Evolutionary conservation across 257 asterid genomes (phyloP).

Genomic region (Marsdenia floribunda): DNA sequence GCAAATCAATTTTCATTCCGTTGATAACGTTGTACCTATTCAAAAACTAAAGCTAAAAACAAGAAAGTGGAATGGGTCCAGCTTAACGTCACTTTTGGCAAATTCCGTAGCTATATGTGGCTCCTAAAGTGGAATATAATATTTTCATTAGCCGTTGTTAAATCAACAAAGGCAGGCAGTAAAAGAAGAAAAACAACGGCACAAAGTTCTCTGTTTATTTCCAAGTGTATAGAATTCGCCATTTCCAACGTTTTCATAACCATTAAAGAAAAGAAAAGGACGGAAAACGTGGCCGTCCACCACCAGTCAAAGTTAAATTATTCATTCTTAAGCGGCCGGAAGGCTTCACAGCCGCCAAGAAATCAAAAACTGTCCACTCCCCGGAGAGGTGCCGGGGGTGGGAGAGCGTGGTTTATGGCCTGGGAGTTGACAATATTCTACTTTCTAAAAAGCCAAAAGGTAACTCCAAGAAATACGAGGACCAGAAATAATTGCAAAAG

Average conservation of each 20-base stretch:
- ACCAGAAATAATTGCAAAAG: slow-evolving; percentile 17
- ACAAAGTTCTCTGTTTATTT: background rate
- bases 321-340: background rate
- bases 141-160: background rate
- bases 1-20: too few species aligned
- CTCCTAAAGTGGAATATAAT: background rate
- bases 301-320: background rate
- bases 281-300: background rate
- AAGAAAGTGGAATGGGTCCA: slow-evolving; percentile 7
- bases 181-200: background rate
- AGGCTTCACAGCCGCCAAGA: background rate
- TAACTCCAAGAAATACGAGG: slow-evolving; percentile 10
- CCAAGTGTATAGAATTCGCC: background rate
- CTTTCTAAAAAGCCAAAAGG: background rate
- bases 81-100: slow-evolving; percentile 19
- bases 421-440: background rate
- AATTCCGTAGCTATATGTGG: background rate
- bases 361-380: background rate
- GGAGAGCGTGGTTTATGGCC: background rate
- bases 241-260: background rate
- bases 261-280: background rate
- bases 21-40: too few species aligned
- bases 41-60: too few species aligned
- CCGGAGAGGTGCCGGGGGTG: background rate
- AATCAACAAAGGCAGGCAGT: background rate